A percentile compares a stretch with the other conserved stretches of the same genome.
These are phyloP conservation scores for Cordyceps javanica DNA, from an alignment of 2,329 filamentous ascomycete species.

Conservation along the genomic window DNA sequence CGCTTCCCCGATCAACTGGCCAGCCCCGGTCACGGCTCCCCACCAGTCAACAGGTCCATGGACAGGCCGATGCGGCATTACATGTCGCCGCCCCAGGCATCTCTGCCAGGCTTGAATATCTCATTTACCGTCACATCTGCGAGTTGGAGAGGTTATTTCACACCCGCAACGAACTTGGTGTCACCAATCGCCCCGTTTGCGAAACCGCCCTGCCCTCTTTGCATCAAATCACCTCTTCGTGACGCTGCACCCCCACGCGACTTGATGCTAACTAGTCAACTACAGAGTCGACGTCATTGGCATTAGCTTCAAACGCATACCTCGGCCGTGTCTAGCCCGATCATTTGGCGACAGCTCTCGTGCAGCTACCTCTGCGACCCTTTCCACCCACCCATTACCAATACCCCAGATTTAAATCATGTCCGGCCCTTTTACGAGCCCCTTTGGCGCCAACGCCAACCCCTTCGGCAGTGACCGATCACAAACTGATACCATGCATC, in stretches of 20 bases:
- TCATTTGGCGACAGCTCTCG: background rate
- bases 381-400: background rate
- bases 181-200: background rate
- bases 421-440: slow-evolving; percentile 74
- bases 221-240: background rate
- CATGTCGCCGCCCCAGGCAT: background rate
- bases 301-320: background rate
- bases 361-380: background rate
- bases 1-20: background rate
- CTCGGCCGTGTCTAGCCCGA: background rate
- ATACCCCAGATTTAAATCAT: slow-evolving; percentile 36
- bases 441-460: slow-evolving; percentile 61
- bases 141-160: background rate
- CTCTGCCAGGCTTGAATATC: background rate
- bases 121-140: background rate
- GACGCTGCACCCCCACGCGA: background rate
- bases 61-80: slow-evolving; percentile 5
- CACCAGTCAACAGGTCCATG: background rate
- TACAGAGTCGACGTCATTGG: background rate
- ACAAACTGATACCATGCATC: slow-evolving; percentile 35
- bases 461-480: slow-evolving; percentile 57
- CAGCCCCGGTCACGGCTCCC: background rate
- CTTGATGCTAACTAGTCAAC: background rate
- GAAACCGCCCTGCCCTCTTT: background rate
- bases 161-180: background rate